A percentile compares a stretch with the other conserved stretches of the same genome.
Conservation (phyloP, 2,329 filamentous ascomycete genomes). For the Hypoxylon sp. region DNA sequence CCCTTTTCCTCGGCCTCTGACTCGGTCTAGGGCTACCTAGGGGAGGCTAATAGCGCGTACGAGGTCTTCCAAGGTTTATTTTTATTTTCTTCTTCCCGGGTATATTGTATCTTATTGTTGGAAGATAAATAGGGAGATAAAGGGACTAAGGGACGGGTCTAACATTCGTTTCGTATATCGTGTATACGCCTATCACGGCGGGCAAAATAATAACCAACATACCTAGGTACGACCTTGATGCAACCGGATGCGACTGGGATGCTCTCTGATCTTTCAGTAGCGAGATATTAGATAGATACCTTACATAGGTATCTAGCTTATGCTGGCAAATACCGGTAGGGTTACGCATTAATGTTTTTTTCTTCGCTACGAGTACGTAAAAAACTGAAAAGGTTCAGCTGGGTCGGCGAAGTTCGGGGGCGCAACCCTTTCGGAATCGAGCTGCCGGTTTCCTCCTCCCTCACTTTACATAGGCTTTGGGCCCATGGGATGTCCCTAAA, state of each 20-base stretch:
- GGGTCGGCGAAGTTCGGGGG: not conserved
- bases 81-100: conserved; percentile 6
- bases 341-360: not conserved
- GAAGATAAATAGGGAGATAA: conserved; percentile 19
- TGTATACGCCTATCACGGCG: conserved; percentile 12
- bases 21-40: not conserved
- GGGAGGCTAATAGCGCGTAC: conserved; percentile 25
- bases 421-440: not conserved
- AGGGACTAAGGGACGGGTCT: conserved; percentile 21
- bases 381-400: not conserved
- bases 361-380: not conserved
- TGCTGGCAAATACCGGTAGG: not conserved
- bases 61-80: not conserved
- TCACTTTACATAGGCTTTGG: not conserved
- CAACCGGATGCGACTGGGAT: not conserved
- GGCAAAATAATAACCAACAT: conserved; percentile 18
- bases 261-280: not conserved
- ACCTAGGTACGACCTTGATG: not conserved
- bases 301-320: not conserved
- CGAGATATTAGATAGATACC: conserved; percentile 1
- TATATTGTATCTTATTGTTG: conserved; percentile 18
- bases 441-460: not conserved
- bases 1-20: conserved; percentile 14
- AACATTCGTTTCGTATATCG: conserved; percentile 36
- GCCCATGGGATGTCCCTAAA: not conserved